These are phyloP conservation scores for Calonectria henricotiae DNA, from an alignment of 2,329 filamentous ascomycete genomes.

Conservation along the genomic window DNA sequence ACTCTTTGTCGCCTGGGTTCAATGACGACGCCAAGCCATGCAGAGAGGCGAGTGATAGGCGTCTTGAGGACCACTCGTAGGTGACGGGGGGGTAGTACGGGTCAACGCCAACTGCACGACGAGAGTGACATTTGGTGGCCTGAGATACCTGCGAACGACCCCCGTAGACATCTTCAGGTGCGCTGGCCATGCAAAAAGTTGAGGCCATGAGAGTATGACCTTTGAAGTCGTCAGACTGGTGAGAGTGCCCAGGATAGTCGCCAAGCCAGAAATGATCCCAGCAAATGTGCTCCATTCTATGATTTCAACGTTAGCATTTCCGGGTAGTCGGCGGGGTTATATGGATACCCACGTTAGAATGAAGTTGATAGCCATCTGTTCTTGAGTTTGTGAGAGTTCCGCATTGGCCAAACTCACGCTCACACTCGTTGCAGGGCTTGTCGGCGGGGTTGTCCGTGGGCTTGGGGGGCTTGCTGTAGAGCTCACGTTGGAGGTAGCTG, in stretches of 20 bases:
- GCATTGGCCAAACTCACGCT: slow-evolving; percentile 38
- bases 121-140: slow-evolving; percentile 42
- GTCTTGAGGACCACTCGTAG: slow-evolving; percentile 59
- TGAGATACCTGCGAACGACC: slow-evolving; percentile 48
- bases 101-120: slow-evolving; percentile 39
- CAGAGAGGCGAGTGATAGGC: slow-evolving; percentile 63
- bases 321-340: neutral
- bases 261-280: slow-evolving; percentile 66
- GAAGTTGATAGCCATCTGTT: slow-evolving; percentile 68
- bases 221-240: slow-evolving; percentile 54
- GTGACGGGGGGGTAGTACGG: slow-evolving; percentile 46
- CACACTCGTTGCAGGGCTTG: slow-evolving; percentile 43
- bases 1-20: slow-evolving; percentile 61
- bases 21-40: slow-evolving; percentile 65
- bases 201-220: slow-evolving; percentile 66
- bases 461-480: slow-evolving; percentile 2
- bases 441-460: slow-evolving; percentile 34
- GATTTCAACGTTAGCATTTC: slow-evolving; percentile 26
- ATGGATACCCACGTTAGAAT: slow-evolving; percentile 65
- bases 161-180: slow-evolving; percentile 57
- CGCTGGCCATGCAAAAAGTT: slow-evolving; percentile 61
- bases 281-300: slow-evolving; percentile 69
- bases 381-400: slow-evolving; percentile 59
- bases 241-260: slow-evolving; percentile 58
- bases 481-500: slow-evolving; percentile 1